Evolutionary conservation across 768 basidiomycete species (phyloP).

Genomic region (Antrodiella citrinella): DNA sequence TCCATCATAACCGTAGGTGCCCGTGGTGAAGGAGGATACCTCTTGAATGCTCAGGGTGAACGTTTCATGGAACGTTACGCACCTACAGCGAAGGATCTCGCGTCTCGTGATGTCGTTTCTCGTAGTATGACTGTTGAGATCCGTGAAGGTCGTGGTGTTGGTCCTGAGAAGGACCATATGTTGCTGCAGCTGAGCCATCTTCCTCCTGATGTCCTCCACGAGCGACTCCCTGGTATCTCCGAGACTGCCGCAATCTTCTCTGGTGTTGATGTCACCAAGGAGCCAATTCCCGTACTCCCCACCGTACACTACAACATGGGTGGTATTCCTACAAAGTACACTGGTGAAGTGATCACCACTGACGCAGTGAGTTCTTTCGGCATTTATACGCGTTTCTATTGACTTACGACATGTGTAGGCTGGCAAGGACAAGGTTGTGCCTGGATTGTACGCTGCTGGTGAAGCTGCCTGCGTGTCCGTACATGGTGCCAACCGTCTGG

Average conservation of each 20-base stretch:
- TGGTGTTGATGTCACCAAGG: conserved; percentile 99
- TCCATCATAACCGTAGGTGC: conserved; percentile 69
- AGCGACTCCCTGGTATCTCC: conserved; percentile 97
- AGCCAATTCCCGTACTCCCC: conserved; percentile 96
- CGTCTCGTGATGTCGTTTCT: conserved; percentile 98
- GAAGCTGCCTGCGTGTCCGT: conserved; percentile 99
- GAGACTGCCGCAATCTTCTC: conserved; percentile 99
- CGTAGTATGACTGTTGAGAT: conserved; percentile 99
- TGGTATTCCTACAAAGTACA: conserved; percentile 98
- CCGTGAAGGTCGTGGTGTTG: conserved; percentile 97
- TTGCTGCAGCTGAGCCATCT: conserved; percentile 96
- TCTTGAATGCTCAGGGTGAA: conserved; percentile 97
- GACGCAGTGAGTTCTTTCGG: conserved; percentile 41
- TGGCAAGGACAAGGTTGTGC: conserved; percentile 91
- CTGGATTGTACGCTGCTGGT: conserved; percentile 96
- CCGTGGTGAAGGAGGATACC: conserved; percentile 97
- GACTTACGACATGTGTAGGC: conserved; percentile 26
- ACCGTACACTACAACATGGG: conserved; percentile 99
- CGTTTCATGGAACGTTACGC: conserved; percentile 99
- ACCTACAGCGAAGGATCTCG: conserved; percentile 98
- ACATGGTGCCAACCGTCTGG: conserved; percentile 98
- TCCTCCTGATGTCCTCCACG: conserved; percentile 90
- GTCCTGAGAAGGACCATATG: conserved; percentile 96
- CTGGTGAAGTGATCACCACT: conserved; percentile 89
- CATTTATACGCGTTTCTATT: background rate